These are phyloP conservation scores for Pythium pectinolyticum DNA, from an alignment of 352 stramenopile genomes.

Conservation along the genomic window DNA sequence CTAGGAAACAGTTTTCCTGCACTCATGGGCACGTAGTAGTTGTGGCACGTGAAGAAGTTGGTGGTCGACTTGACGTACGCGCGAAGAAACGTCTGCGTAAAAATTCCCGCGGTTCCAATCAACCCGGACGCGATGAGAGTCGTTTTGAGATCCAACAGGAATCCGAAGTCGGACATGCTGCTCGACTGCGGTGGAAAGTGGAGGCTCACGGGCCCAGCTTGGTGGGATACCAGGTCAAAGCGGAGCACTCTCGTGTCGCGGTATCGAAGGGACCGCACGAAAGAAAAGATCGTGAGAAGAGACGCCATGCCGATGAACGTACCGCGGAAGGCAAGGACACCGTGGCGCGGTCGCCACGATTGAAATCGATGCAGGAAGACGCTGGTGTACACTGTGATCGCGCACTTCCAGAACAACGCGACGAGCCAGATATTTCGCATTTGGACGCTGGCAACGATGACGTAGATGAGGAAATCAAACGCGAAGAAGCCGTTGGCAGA, in stretches of 20 bases:
- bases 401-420: constrained; percentile 25
- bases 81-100: too few relatives aligned
- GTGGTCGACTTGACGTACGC: background rate
- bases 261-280: constrained; percentile 16
- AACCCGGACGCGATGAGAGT: background rate
- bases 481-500: constrained; percentile 23
- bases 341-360: constrained; percentile 16
- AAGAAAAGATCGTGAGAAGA: constrained; percentile 33
- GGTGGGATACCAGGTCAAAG: background rate
- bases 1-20: too few relatives aligned
- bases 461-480: constrained; percentile 27
- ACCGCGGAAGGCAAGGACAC: constrained; percentile 26
- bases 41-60: too few relatives aligned
- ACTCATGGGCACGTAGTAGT: too few relatives aligned
- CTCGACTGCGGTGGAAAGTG: background rate
- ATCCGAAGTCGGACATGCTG: constrained; percentile 21
- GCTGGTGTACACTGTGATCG: constrained; percentile 11
- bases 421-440: constrained; percentile 47
- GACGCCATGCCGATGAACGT: constrained; percentile 25
- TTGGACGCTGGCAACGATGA: constrained; percentile 29
- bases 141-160: constrained; percentile 16
- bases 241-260: constrained; percentile 16
- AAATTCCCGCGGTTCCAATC: too few relatives aligned
- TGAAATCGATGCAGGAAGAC: background rate
- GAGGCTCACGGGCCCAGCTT: background rate